Conservation (phyloP, 2,329 filamentous ascomycete genomes). For the Nigrospora oryzae region DNA sequence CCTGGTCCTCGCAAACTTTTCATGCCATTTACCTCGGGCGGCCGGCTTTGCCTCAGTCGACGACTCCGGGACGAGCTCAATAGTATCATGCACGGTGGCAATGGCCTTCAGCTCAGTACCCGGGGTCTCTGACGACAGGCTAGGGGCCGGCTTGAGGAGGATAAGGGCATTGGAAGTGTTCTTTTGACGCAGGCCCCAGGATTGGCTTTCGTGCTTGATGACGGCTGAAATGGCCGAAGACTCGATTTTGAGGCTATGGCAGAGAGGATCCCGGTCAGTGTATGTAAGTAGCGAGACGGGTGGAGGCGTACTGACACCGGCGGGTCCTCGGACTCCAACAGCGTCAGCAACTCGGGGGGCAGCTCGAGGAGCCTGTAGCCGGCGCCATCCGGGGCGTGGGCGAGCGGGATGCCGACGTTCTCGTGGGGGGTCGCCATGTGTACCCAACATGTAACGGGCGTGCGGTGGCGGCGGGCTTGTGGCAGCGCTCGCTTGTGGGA, state of each 20-base stretch:
- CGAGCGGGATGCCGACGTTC: slow-evolving; percentile 37
- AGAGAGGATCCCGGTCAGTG: slow-evolving; percentile 1
- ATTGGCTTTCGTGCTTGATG: slow-evolving; percentile 40
- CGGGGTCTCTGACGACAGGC: slow-evolving; percentile 11
- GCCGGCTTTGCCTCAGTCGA: slow-evolving; percentile 18
- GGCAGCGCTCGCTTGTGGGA: too few relatives aligned
- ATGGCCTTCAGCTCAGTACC: slow-evolving; percentile 36
- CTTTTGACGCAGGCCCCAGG: slow-evolving; percentile 54
- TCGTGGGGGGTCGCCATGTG: slow-evolving; percentile 28
- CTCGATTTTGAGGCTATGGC: slow-evolving; percentile 36
- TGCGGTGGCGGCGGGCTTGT: too few relatives aligned
- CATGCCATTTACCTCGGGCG: slow-evolving; percentile 49
- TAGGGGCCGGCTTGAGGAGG: slow-evolving; percentile 31
- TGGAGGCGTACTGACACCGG: slow-evolving; percentile 35
- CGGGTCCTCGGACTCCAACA: slow-evolving; percentile 44
- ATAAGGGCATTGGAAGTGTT: slow-evolving; percentile 61
- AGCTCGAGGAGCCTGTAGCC: slow-evolving; percentile 56
- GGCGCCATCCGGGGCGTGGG: slow-evolving; percentile 36
- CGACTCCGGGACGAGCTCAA: slow-evolving; percentile 45
- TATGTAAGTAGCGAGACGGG: background rate
- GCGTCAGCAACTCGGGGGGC: slow-evolving; percentile 45
- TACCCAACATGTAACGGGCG: too few relatives aligned
- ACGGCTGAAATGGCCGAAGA: slow-evolving; percentile 43
- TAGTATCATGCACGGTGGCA: slow-evolving; percentile 51
- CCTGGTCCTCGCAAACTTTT: slow-evolving; percentile 43